phyloP scores from a whole-genome alignment of 2,329 filamentous ascomycete species.

The Clonostachys rhizophaga region DNA sequence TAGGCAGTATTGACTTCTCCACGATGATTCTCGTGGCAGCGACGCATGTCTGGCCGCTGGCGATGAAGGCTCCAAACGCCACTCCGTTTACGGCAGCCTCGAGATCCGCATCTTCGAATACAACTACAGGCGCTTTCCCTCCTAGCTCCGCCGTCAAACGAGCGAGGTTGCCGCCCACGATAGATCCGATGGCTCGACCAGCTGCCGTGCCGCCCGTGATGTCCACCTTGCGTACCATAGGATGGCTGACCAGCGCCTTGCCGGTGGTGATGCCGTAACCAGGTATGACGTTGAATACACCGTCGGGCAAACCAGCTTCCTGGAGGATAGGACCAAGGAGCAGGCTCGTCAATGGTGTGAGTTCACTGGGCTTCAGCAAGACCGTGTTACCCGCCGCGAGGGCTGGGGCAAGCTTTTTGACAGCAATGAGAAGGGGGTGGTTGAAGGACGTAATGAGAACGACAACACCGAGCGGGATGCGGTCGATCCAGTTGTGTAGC shows the following conservation, averaged over 20 bases:
- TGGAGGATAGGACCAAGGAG: constrained; percentile 74
- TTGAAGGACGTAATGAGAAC: constrained; percentile 55
- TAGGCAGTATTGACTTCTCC: constrained; percentile 75
- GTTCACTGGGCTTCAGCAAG: constrained; percentile 89
- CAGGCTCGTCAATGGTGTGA: constrained; percentile 88
- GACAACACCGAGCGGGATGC: constrained; percentile 53
- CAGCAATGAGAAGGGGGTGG: constrained; percentile 68
- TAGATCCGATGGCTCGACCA: constrained; percentile 62
- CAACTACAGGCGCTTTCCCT: constrained; percentile 65
- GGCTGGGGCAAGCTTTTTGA: constrained; percentile 91
- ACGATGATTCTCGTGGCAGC: constrained; percentile 90
- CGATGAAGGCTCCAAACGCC: constrained; percentile 90
- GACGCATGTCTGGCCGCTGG: constrained; percentile 95
- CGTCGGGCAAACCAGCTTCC: constrained; percentile 74
- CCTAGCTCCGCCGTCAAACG: constrained; percentile 69
- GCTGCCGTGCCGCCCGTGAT: constrained; percentile 73
- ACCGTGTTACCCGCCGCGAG: constrained; percentile 85
- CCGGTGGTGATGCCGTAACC: constrained; percentile 73
- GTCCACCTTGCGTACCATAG: constrained; percentile 59
- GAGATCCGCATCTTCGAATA: constrained; percentile 62
- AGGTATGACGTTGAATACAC: constrained; percentile 90
- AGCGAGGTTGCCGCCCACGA: constrained; percentile 62
- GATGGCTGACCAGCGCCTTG: constrained; percentile 50
- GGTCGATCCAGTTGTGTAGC: constrained; percentile 51
- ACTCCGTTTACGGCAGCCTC: constrained; percentile 77